These are phyloP conservation scores for Guillardia theta DNA, from an alignment of 78 protist species.

Conservation along the genomic window DNA sequence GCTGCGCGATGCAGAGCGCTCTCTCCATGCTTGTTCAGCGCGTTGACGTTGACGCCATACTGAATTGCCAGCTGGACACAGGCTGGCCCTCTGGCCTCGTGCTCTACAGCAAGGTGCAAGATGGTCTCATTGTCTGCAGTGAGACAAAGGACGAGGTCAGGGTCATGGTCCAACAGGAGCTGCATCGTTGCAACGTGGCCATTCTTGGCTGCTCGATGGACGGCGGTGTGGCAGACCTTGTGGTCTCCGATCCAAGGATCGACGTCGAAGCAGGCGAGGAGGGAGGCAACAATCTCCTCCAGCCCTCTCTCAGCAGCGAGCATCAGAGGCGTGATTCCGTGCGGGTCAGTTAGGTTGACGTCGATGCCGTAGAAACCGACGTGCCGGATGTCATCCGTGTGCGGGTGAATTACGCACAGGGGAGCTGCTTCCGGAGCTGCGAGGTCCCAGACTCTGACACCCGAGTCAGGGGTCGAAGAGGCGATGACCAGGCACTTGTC, in stretches of 20 bases:
- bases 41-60: neutral
- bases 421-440: neutral
- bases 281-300: neutral
- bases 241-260: neutral
- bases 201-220: neutral
- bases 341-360: neutral
- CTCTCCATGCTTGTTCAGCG: neutral
- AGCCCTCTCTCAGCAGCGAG: neutral
- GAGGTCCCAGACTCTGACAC: neutral
- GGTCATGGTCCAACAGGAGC: neutral
- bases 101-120: neutral
- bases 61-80: neutral
- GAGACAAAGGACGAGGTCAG: neutral
- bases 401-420: neutral
- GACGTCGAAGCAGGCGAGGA: neutral
- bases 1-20: neutral
- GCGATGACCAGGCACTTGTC: neutral
- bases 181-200: neutral
- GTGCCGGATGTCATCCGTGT: neutral
- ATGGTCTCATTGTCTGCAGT: neutral
- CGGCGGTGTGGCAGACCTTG: neutral
- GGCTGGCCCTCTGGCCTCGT: neutral
- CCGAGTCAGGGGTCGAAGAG: neutral
- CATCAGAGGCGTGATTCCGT: neutral
- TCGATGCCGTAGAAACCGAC: neutral